These are phyloP conservation scores for Leucocoprinus gongylophorus DNA, from an alignment of 1,284 basidiomycete species.

Conservation along the genomic window DNA sequence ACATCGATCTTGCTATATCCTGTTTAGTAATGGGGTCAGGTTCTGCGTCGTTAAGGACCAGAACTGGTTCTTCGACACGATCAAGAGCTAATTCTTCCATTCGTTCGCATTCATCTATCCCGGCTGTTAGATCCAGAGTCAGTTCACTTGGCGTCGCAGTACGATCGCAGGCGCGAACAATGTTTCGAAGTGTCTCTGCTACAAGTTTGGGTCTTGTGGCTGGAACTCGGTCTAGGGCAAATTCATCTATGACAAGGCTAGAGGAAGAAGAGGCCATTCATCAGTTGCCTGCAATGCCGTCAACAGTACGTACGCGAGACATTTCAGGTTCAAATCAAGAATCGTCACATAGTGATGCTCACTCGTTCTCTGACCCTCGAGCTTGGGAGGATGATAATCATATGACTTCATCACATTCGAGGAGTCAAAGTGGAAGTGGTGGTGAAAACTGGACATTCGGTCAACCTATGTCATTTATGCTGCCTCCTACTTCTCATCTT, in stretches of 20 bases:
- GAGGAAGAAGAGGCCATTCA: slow-evolving; percentile 38
- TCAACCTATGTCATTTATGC: slow-evolving; percentile 37
- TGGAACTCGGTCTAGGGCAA: slow-evolving; percentile 31
- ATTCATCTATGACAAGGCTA: slow-evolving; percentile 56
- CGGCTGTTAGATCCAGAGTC: slow-evolving; percentile 24
- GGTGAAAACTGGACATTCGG: slow-evolving; percentile 70
- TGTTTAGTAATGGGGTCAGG: slow-evolving; percentile 19
- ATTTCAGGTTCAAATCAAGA: slow-evolving; percentile 7
- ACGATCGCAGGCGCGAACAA: slow-evolving; percentile 52
- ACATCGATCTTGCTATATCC: slow-evolving; percentile 15
- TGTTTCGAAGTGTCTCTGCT: slow-evolving; percentile 52
- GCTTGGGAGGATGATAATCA: slow-evolving; percentile 20
- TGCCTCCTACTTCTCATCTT: slow-evolving; percentile 15
- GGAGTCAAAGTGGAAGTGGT: slow-evolving; percentile 44
- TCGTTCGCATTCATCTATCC: slow-evolving; percentile 8
- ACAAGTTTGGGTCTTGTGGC: slow-evolving; percentile 59
- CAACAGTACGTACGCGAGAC: background rate
- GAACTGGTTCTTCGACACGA: slow-evolving; percentile 4
- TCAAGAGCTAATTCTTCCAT: slow-evolving; percentile 4
- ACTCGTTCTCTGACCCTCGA: slow-evolving; percentile 13
- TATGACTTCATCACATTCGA: slow-evolving; percentile 35
- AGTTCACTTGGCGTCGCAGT: slow-evolving; percentile 42
- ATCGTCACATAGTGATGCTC: slow-evolving; percentile 1
- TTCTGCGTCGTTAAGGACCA: no score
- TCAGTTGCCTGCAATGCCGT: slow-evolving; percentile 8